Evolutionary conservation across 2,329 filamentous ascomycete species (phyloP), one percentile per base, ranked within the genome.

Genomic region (Chaetomiaceae sp.): DNA sequence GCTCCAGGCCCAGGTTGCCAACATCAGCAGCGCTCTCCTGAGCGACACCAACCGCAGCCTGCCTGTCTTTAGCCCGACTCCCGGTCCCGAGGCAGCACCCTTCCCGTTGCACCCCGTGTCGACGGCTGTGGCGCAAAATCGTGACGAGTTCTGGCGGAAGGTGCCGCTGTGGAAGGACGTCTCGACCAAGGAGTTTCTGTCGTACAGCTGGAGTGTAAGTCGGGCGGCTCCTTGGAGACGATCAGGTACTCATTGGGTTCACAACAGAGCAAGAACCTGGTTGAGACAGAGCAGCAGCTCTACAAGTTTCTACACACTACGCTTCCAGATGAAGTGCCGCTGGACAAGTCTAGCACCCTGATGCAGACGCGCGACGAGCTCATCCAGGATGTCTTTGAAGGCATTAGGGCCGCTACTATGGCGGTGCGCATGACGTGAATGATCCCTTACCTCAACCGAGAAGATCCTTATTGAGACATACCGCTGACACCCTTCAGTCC

Each of bases 321-420:
- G 3, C 65, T 85, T 2, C 82, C 82, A 0, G 70, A 76, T 0
- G 62, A 61, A 2, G 66, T 84, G n/a, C 77, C 77, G 4, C 57
- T 61, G 15, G 65, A 63, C 56, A 56, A 65, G 50, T 53, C 53
- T 0, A 55, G 62, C 23, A 55, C 50, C 6, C 66, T 66, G 22
- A 70, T 74, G 60, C 72, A 72, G 54, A 77, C 72, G 20, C 76
- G 74, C 11, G 71, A 79, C 2, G 73, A 78, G 19, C 80, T 85
- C 52, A 74, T 83, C 44, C 60, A 68, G 2, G 80, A 85, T 64
- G 73, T 83, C 3, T 62, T 73, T 23, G 68, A 69, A 14, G 83
- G 81, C 11, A 73, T 84, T 48, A 71, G 69, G 19, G 63, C 69
- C 5, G 77, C 81, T 1, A 77, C 81, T 2, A 85, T 86, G 83